phyloP scores from a whole-genome alignment of 148 eudicot genomes.

The Fagopyrum esculentum region DNA sequence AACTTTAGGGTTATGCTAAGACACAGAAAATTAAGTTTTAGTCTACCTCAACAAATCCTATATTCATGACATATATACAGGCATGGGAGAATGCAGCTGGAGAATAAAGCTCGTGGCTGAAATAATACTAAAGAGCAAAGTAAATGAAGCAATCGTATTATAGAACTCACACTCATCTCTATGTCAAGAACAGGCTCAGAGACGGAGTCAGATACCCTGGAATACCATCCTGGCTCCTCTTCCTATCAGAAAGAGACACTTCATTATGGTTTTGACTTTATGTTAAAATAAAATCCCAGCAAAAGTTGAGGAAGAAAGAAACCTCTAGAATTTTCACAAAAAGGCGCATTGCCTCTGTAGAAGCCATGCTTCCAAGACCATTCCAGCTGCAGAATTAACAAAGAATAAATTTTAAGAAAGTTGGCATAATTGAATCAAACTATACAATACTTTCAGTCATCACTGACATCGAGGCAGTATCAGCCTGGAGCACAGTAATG shows the following conservation, averaged over 20 bases:
- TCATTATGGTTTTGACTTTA: background rate
- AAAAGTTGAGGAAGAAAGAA: background rate
- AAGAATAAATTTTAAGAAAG: background rate
- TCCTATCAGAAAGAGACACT: constrained; percentile 38
- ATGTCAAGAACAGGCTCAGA: constrained; percentile 65
- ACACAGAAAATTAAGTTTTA: background rate
- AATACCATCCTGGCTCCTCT: constrained; percentile 98
- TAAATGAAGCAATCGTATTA: background rate
- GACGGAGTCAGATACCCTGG: constrained; percentile 56
- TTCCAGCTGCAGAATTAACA: constrained; percentile 62
- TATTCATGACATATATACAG: background rate
- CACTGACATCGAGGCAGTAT: background rate
- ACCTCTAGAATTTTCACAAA: constrained; percentile 99
- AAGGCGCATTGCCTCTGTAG: constrained; percentile 97
- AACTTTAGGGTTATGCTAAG: constrained; percentile 42
- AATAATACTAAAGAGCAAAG: background rate
- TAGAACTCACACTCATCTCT: constrained; percentile 69
- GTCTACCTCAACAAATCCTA: background rate
- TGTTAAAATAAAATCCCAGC: background rate
- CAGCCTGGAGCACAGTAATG: background rate
- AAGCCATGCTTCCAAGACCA: constrained; percentile 82
- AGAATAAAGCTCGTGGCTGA: background rate
- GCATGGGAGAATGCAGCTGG: background rate
- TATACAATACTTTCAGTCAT: background rate
- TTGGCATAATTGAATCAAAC: background rate